Evolutionary conservation across 2,329 filamentous ascomycete species (phyloP), one percentile per base, ranked within the genome.

Genomic region (Penicillium sp.): DNA sequence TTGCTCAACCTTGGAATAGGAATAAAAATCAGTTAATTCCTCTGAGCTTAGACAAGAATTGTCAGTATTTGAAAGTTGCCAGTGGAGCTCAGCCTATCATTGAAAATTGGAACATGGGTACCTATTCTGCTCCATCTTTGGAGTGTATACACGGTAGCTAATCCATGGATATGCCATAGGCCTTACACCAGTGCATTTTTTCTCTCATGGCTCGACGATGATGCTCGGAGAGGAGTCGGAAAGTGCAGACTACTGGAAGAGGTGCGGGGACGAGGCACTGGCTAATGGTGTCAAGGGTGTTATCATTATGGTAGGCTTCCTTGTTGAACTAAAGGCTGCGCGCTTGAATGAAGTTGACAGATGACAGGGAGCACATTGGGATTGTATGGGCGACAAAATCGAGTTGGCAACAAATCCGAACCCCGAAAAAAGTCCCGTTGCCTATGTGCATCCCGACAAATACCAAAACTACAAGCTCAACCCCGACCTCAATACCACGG

Each of bases 161-260:
- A 18, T 18, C 18, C 18, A 18, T 18, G 18, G 32, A 52, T 36
- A 24, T 16, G 31, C 6, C 21, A 11, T 43, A 67, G 61, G 59
- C 5, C 56, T 68, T 34, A 80, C 84, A 5, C 85, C 85, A 1
- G 83, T 87, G 0, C 82, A 87, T 66, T 84, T 87, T 72, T 88
- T 88, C 71, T 87, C 85, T 2, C 86, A 89, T 79, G 86, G 86
- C 65, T 87, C 85, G 13, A 88, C 86, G 38, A 88, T 87, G 85
- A 89, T 88, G 86, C 73, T 88, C 13, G 86, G 85, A 34, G 86
- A 88, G 65, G 81, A 86, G 61, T 83, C 81, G 13, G 69, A 75
- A 2, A 86, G 84, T 1, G 85, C 85, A 10, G 77, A 79, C 18
- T 88, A 87, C 71, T 88, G 86, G 86, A 86, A 86, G 67, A 77